Evolutionary conservation across 225 moss, liverwort and hornwort species (phyloP).

Genomic region (Ulota crispa): DNA sequence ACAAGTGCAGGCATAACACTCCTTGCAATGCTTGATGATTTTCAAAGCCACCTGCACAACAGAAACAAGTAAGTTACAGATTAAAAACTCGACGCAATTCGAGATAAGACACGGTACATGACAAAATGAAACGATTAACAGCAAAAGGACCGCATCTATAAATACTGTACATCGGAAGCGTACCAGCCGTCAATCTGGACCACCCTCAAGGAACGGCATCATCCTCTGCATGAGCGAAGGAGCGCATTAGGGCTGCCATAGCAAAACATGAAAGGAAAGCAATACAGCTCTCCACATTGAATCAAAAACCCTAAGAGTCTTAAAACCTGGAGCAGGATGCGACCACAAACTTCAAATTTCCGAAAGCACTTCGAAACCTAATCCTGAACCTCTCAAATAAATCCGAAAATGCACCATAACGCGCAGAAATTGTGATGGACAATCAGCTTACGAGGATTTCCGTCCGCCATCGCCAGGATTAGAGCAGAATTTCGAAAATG

Average conservation of each 20-base stretch:
- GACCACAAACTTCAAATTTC: neutral
- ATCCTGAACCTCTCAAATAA: conserved; percentile 4
- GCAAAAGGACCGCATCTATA: neutral
- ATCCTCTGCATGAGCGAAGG: conserved; percentile 84
- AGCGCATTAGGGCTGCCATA: conserved; percentile 57
- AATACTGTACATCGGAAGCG: neutral
- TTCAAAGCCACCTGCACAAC: conserved; percentile 82
- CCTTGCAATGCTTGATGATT: conserved; percentile 98
- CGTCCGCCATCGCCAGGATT: too few species aligned
- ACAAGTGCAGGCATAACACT: conserved; percentile 93
- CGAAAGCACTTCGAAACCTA: neutral
- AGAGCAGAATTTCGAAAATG: too few species aligned
- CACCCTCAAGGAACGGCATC: conserved; percentile 61
- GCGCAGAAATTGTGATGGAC: neutral
- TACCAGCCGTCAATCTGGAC: conserved; percentile 91
- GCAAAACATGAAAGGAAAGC: neutral
- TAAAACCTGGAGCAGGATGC: neutral
- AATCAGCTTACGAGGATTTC: conserved; percentile 18
- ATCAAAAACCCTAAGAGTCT: neutral
- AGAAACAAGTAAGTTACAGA: conserved; percentile 63
- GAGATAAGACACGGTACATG: conserved; percentile 23
- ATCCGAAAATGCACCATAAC: neutral
- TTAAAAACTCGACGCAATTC: neutral
- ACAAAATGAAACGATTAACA: neutral
- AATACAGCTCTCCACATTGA: neutral